Evolutionary conservation across 2,329 filamentous ascomycete genomes (phyloP), one percentile per base, ranked within the genome.

Genomic region (Corinectria fuckeliana): DNA sequence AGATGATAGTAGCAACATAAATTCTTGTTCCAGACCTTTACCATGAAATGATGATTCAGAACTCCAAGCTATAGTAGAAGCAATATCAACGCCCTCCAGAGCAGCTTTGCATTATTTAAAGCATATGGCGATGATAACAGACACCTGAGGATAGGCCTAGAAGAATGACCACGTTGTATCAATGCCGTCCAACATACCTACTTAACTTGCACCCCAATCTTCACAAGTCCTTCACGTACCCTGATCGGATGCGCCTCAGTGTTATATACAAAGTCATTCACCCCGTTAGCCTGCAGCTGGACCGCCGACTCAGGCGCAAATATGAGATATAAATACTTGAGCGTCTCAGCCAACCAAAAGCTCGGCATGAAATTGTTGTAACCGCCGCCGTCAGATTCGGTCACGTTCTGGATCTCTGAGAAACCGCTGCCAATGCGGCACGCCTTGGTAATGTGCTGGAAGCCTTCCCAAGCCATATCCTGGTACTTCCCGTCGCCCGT

Each of bases 271-370:
- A 76, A 86, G 60, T 77, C 56, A 64, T 83, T 83, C n/a, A 73
- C 69, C 47, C 76, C 73, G 42, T 75, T 74, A 10, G 76, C 75
- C 64, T 80, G 77, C 49, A 85, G 74, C 71, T 85, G 82, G 68
- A 81, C 82, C 4, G 74, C 71, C 2, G 81, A 86, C 28, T 91
- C 89, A 72, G 76, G 78, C 0, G 85, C 82, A 71, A 88, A 86
- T 58, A 91, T 90, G 68, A 96, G 74, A 77, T 91, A 96, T 56
- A 84, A 80, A 74, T 96, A 96, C 81, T 96, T 96, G 74, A 96
- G 73, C 62, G 93, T 90, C 79, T 96, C 92, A 0, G 92, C 92
- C 74, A 96, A 92, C 80, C 91, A 88, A 78, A 95, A 96, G 69
- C 90, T 93, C 77, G 96, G 91, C 81, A 94, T 90, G 73, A 89